A percentile compares a stretch with the other conserved stretches of the same genome.
Evolutionary conservation across 2,329 filamentous ascomycete species (phyloP).

Genomic region (Fusarium drepaniforme): DNA sequence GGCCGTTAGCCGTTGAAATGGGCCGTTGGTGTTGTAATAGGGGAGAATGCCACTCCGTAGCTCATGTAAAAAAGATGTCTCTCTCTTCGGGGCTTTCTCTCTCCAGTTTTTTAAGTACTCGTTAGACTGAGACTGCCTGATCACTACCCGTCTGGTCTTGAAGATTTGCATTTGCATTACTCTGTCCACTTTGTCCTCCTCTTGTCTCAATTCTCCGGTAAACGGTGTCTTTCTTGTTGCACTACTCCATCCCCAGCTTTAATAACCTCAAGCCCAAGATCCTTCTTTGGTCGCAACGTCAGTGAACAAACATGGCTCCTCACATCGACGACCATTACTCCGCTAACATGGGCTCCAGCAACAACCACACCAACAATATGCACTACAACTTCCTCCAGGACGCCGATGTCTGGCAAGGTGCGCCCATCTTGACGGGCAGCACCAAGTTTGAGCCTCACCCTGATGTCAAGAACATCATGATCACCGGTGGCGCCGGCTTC

Average conservation of each 20-base stretch:
- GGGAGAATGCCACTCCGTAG: neutral
- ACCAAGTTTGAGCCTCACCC: conserved; percentile 77
- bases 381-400: conserved; percentile 37
- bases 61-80: conserved; percentile 1
- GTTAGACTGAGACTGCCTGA: neutral
- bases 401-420: conserved; percentile 77
- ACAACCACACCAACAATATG: neutral
- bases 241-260: neutral
- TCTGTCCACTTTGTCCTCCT: neutral
- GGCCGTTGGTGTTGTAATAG: neutral
- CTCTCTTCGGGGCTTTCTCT: neutral
- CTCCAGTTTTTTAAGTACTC: neutral
- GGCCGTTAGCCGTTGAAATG: neutral
- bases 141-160: neutral
- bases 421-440: conserved; percentile 76
- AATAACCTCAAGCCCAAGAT: neutral
- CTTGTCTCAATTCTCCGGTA: neutral
- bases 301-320: neutral
- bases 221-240: neutral
- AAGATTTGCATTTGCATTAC: neutral
- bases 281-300: neutral
- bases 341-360: neutral
- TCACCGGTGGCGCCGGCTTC: conserved; percentile 87
- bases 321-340: neutral
- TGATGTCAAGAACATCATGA: conserved; percentile 83